phyloP scores from a whole-genome alignment of 495 filamentous ascomycete species.

The Cercophora newfieldiana region DNA sequence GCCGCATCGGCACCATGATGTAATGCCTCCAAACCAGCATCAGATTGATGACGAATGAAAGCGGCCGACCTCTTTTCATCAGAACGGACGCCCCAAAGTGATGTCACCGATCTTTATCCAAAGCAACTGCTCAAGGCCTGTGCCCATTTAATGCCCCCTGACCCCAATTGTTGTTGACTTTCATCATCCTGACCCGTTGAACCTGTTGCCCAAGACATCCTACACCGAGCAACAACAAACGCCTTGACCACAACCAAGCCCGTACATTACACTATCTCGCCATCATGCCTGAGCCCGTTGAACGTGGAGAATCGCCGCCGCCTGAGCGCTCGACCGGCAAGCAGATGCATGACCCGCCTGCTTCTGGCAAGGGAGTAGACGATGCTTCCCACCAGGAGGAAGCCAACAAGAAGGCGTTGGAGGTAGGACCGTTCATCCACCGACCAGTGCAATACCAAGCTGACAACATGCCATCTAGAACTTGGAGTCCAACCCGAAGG shows the following conservation, averaged over 20 bases:
- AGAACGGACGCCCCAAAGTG: neutral
- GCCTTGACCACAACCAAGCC: too few species aligned
- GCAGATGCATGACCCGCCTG: slow-evolving; percentile 61
- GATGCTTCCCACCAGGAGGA: slow-evolving; percentile 51
- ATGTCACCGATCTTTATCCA: too few species aligned
- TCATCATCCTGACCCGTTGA: neutral
- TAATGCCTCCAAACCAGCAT: slow-evolving; percentile 15
- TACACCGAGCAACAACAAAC: neutral
- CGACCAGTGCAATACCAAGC: neutral
- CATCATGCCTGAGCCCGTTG: slow-evolving; percentile 27
- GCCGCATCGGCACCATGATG: slow-evolving; percentile 22
- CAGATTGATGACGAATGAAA: neutral
- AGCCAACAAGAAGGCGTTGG: slow-evolving; percentile 46
- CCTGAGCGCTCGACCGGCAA: slow-evolving; percentile 66
- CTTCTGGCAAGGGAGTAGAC: slow-evolving; percentile 56
- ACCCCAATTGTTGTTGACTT: neutral
- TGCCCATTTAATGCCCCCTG: slow-evolving; percentile 5
- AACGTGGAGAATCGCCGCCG: slow-evolving; percentile 79
- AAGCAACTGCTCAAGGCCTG: neutral
- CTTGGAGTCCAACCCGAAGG: slow-evolving; percentile 66
- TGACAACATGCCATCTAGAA: slow-evolving; percentile 37
- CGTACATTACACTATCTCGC: neutral
- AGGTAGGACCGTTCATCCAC: slow-evolving; percentile 32
- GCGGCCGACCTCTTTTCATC: neutral
- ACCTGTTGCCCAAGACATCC: too few species aligned